Conservation (phyloP, 768 basidiomycete genomes). For the Lyophyllum semitale region DNA sequence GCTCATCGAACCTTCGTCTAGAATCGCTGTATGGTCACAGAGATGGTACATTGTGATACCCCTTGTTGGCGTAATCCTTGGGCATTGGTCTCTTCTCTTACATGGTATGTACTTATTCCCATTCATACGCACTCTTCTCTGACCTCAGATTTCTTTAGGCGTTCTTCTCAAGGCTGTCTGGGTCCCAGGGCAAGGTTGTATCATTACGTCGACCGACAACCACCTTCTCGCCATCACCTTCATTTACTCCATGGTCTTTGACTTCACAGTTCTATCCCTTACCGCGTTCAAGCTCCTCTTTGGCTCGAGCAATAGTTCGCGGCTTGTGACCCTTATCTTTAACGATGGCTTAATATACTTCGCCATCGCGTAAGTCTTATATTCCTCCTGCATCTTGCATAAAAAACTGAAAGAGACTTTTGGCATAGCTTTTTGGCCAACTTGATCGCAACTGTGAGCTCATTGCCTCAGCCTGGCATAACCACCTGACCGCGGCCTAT, state of each 20-base stretch:
- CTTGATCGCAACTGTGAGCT: slow-evolving; percentile 61
- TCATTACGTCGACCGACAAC: slow-evolving; percentile 60
- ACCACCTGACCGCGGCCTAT: neutral
- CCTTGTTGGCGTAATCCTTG: slow-evolving; percentile 58
- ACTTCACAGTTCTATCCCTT: slow-evolving; percentile 60
- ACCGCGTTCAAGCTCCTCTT: slow-evolving; percentile 63
- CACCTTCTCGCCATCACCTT: slow-evolving; percentile 63
- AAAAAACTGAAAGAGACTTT: slow-evolving; percentile 12
- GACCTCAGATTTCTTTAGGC: slow-evolving; percentile 33
- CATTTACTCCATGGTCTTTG: slow-evolving; percentile 76
- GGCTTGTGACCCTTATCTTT: slow-evolving; percentile 66
- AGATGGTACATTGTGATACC: slow-evolving; percentile 52
- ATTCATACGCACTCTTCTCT: neutral
- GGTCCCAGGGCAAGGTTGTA: slow-evolving; percentile 50
- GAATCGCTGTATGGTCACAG: slow-evolving; percentile 74
- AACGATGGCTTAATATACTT: slow-evolving; percentile 76
- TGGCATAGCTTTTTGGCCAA: slow-evolving; percentile 63
- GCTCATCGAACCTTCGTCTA: slow-evolving; percentile 22
- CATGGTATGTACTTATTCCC: slow-evolving; percentile 46
- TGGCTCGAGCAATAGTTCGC: slow-evolving; percentile 46
- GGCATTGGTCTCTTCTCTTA: slow-evolving; percentile 71
- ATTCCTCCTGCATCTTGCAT: neutral
- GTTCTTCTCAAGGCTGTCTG: slow-evolving; percentile 62
- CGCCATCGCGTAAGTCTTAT: slow-evolving; percentile 58
- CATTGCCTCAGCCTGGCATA: neutral